Evolutionary conservation across 1,139 yeast genomes (phyloP).

Genomic region (Zygosaccharomyces pseudobailii): DNA sequence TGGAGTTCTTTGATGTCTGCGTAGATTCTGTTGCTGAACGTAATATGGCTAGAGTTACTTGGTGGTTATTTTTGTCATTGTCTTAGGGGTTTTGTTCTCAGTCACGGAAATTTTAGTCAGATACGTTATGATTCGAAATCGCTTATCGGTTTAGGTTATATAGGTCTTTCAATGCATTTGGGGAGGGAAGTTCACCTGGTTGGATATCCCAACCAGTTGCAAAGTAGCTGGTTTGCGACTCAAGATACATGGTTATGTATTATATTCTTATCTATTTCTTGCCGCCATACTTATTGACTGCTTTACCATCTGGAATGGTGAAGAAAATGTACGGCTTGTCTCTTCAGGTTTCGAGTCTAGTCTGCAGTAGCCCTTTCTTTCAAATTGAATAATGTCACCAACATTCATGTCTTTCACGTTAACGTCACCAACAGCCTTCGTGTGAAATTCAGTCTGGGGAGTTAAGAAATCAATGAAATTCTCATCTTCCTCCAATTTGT

Average conservation of each 20-base stretch:
- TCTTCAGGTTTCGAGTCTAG: slow-evolving; percentile 55
- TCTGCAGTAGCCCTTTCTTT: slow-evolving; percentile 95
- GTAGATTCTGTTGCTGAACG: slow-evolving; percentile 92
- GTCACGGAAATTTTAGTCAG: slow-evolving; percentile 54
- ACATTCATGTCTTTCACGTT: slow-evolving; percentile 71
- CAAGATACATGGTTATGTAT: neutral
- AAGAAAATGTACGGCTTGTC: slow-evolving; percentile 73
- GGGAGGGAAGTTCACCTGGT: neutral
- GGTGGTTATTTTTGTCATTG: slow-evolving; percentile 81
- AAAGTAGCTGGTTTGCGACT: neutral
- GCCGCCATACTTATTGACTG: slow-evolving; percentile 79
- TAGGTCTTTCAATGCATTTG: slow-evolving; percentile 2
- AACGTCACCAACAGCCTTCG: slow-evolving; percentile 73
- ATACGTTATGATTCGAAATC: slow-evolving; percentile 43
- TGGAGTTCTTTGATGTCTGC: slow-evolving; percentile 88
- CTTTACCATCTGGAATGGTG: slow-evolving; percentile 95
- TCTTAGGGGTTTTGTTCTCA: slow-evolving; percentile 71
- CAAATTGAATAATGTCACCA: slow-evolving; percentile 90
- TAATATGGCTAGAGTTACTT: slow-evolving; percentile 85
- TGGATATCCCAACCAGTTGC: neutral
- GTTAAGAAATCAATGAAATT: slow-evolving; percentile 91
- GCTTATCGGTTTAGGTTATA: neutral
- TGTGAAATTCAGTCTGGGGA: slow-evolving; percentile 79
- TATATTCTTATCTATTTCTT: slow-evolving; percentile 37
- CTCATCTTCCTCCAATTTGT: slow-evolving; percentile 92